A percentile compares a stretch with the other conserved stretches of the same genome.
phyloP scores from a whole-genome alignment of 2,329 filamentous ascomycete species.

The Fusarium nisikadoi region DNA sequence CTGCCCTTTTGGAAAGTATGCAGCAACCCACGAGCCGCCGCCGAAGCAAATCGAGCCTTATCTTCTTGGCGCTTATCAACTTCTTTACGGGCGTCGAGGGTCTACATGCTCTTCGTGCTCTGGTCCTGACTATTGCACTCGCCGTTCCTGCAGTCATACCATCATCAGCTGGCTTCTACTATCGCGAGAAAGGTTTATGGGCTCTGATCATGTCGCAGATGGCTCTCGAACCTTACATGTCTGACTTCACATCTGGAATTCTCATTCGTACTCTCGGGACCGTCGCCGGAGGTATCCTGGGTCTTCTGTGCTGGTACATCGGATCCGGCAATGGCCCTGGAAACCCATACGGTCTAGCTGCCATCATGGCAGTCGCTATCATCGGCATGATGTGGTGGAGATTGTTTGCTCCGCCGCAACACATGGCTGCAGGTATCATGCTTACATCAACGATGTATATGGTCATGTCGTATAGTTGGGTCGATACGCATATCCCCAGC shows the following conservation, averaged over 20 bases:
- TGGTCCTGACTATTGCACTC: slow-evolving; percentile 6
- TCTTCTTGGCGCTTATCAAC: slow-evolving; percentile 6
- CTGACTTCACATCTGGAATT: slow-evolving; percentile 29
- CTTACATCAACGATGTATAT: slow-evolving; percentile 36
- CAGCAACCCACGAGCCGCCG: slow-evolving; percentile 9
- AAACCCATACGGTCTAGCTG: slow-evolving; percentile 28
- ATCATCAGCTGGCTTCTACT: slow-evolving; percentile 31
- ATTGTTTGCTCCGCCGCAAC: slow-evolving; percentile 29
- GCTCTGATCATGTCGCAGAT: slow-evolving; percentile 39
- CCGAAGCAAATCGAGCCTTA: slow-evolving; percentile 5
- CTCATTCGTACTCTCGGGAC: slow-evolving; percentile 21
- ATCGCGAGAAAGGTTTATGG: slow-evolving; percentile 35
- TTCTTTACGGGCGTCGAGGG: slow-evolving; percentile 14
- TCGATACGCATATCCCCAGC: slow-evolving; percentile 28
- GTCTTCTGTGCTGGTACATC: slow-evolving; percentile 17
- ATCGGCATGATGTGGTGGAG: slow-evolving; percentile 38
- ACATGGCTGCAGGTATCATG: slow-evolving; percentile 33
- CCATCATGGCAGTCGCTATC: slow-evolving; percentile 31
- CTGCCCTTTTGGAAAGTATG: not conserved
- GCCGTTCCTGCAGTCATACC: slow-evolving; percentile 10
- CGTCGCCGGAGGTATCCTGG: slow-evolving; percentile 11
- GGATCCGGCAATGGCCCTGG: slow-evolving; percentile 13
- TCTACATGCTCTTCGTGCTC: slow-evolving; percentile 3
- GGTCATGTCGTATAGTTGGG: slow-evolving; percentile 35
- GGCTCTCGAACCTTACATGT: slow-evolving; percentile 33